Evolutionary conservation across 805 yeast genomes (phyloP), one percentile per base, ranked within the genome.

Genomic region (Saturnispora gosingensis): DNA sequence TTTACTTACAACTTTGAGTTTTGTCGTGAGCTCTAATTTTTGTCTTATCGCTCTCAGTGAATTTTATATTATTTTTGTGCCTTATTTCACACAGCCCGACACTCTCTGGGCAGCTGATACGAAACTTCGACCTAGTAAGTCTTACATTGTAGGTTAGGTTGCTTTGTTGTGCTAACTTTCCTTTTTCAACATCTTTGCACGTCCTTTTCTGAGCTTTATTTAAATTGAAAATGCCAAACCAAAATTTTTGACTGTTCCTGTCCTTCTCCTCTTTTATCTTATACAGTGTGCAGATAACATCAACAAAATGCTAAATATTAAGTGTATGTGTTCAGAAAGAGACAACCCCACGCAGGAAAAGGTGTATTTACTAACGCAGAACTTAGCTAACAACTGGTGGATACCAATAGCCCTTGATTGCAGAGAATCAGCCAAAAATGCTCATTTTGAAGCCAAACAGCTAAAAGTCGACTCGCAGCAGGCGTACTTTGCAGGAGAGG

Each of bases 401-500:
- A 32, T 25, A 24, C 51, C 51, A 32, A 49, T 49, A 35, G 34
- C 51, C 15, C 42, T 30, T 3, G 51, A 49, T 15, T 49, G 51
- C 36, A 45, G 51, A 24, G 36, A 49, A 15, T 46, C 51, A 8
- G 51, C 51, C 18, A 49, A 49, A n/a, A 30, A 43, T 49, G 51
- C 51, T 49, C 51, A 49, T 49, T 49, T 49, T 22, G 20, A 35
- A 7, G 47, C 44, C 11, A 49, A 49, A 34, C 47, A 49, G 18
- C 43, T 43, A 11, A 49, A 43, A 27, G 9, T 49, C 43, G 74
- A 85, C 59, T 86, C 97, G 1, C 93, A 90, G 64, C 67, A 69
- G 18, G 96, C 97, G 1, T 91, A 76, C 64, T 73, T 84, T 54
- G 60, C 68, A 2, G 97, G 97, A 3, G 85, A 89, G 61, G 82